A percentile compares a stretch with the other conserved stretches of the same genome.
phyloP scores from a whole-genome alignment of 1,284 basidiomycete species.

The Tylopilus orsonianus region DNA sequence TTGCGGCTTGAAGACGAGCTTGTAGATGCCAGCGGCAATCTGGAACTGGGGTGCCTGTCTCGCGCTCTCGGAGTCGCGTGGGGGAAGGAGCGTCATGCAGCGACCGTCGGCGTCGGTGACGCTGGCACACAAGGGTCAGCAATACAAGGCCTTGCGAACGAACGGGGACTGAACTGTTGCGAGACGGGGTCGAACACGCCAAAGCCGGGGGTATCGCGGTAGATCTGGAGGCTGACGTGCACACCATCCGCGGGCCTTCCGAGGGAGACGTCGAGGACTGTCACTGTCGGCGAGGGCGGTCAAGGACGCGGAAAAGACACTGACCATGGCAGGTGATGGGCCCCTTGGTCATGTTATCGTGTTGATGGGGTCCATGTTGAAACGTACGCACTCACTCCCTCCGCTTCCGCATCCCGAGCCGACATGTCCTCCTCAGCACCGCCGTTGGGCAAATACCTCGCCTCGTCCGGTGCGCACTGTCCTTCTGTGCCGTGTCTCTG shows the following conservation, averaged over 20 bases:
- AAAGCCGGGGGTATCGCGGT: slow-evolving; percentile 31
- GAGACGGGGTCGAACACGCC: slow-evolving; percentile 56
- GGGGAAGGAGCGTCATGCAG: slow-evolving; percentile 67
- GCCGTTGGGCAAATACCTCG: slow-evolving; percentile 86
- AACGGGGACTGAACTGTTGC: slow-evolving; percentile 47
- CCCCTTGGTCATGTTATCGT: slow-evolving; percentile 68
- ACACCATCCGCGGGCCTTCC: slow-evolving; percentile 80
- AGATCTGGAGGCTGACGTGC: slow-evolving; percentile 56
- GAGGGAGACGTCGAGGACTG: slow-evolving; percentile 82
- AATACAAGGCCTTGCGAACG: neutral
- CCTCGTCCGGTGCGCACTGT: slow-evolving; percentile 72
- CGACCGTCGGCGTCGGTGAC: slow-evolving; percentile 82
- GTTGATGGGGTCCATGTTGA: no score
- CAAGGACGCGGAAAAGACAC: slow-evolving; percentile 14
- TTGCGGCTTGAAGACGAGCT: slow-evolving; percentile 82
- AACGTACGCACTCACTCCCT: no score
- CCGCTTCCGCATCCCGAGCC: slow-evolving; percentile 25
- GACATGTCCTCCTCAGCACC: slow-evolving; percentile 37
- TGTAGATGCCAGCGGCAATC: slow-evolving; percentile 67
- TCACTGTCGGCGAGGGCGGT: neutral
- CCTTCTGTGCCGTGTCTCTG: neutral
- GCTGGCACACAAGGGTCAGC: slow-evolving; percentile 37
- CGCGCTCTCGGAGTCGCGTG: slow-evolving; percentile 47
- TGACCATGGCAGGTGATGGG: slow-evolving; percentile 89
- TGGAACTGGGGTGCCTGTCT: slow-evolving; percentile 39